These are phyloP conservation scores for Amauroascus niger DNA, from an alignment of 2,329 filamentous ascomycete species.

Conservation along the genomic window DNA sequence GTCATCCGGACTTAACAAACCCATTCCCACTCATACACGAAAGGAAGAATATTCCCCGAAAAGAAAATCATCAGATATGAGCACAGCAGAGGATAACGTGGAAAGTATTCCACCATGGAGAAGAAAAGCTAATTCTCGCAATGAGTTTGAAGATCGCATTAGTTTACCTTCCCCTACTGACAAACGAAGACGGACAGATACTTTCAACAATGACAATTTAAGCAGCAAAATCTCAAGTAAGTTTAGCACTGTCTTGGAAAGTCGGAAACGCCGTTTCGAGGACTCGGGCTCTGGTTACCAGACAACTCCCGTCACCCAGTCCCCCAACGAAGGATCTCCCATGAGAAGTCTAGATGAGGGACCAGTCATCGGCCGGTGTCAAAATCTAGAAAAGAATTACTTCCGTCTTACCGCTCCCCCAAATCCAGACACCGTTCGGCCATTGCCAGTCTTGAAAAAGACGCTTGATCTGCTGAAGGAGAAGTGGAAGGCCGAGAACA, in stretches of 20 bases:
- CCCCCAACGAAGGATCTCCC: conserved; percentile 41
- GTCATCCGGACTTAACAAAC: conserved; percentile 34
- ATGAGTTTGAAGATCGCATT: conserved; percentile 63
- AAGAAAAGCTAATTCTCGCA: conserved; percentile 51
- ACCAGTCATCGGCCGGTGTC: conserved; percentile 77
- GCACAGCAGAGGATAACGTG: conserved; percentile 45
- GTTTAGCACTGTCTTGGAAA: conserved; percentile 78
- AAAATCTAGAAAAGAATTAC: conserved; percentile 83
- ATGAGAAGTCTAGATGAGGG: conserved; percentile 36
- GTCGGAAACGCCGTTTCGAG: conserved; percentile 80
- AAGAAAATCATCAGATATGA: conserved; percentile 64
- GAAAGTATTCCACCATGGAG: conserved; percentile 60
- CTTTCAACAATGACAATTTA: conserved; percentile 27
- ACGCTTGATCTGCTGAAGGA: conserved; percentile 81
- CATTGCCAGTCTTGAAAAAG: conserved; percentile 66
- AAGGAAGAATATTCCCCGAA: conserved; percentile 41
- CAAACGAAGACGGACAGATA: conserved; percentile 42
- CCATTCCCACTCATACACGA: neutral
- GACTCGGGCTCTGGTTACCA: conserved; percentile 31
- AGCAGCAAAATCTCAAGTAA: conserved; percentile 60
- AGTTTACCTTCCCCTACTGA: conserved; percentile 50
- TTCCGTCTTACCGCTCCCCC: conserved; percentile 86
- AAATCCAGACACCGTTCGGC: conserved; percentile 79
- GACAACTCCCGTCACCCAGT: conserved; percentile 12
- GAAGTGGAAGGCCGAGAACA: conserved; percentile 88